A percentile compares a stretch with the other conserved stretches of the same genome.
Evolutionary conservation across 2,329 filamentous ascomycete genomes (phyloP).

Genomic region (Aspergillus sp.): DNA sequence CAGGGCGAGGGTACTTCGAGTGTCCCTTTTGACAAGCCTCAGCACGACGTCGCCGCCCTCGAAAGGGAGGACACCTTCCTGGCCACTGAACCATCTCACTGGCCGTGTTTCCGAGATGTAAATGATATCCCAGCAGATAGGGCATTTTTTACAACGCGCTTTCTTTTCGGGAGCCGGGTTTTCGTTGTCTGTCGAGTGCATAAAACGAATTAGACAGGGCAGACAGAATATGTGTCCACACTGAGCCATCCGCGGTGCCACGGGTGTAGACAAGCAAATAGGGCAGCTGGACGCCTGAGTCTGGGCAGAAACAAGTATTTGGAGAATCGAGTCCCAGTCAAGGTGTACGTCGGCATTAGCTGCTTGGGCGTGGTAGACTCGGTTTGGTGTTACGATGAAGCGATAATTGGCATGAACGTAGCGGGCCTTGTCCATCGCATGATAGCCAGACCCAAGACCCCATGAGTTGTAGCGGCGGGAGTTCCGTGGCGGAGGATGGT

Average conservation of each 20-base stretch:
- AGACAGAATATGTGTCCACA: slow-evolving; percentile 98
- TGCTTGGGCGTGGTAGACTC: slow-evolving; percentile 76
- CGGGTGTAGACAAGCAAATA: slow-evolving; percentile 89
- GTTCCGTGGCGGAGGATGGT: slow-evolving; percentile 56
- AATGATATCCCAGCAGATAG: slow-evolving; percentile 92
- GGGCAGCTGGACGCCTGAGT: slow-evolving; percentile 88
- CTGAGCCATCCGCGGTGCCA: slow-evolving; percentile 93
- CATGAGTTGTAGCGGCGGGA: slow-evolving; percentile 73
- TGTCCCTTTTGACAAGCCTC: slow-evolving; percentile 76
- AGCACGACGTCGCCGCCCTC: slow-evolving; percentile 89
- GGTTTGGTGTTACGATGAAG: slow-evolving; percentile 85
- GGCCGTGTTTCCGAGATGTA: slow-evolving; percentile 87
- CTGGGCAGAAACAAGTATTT: slow-evolving; percentile 85
- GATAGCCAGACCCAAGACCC: slow-evolving; percentile 85
- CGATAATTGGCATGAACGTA: slow-evolving; percentile 96
- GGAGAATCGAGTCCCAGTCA: slow-evolving; percentile 86
- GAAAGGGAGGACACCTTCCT: slow-evolving; percentile 76
- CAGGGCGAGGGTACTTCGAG: slow-evolving; percentile 80
- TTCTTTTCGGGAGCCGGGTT: slow-evolving; percentile 64
- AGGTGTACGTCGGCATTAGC: slow-evolving; percentile 84
- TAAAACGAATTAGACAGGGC: slow-evolving; percentile 89
- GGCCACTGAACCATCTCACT: slow-evolving; percentile 85
- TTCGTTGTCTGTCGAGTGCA: slow-evolving; percentile 82
- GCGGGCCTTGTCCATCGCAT: slow-evolving; percentile 85
- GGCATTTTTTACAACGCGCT: slow-evolving; percentile 88